A percentile compares a stretch with the other conserved stretches of the same genome.
These are phyloP conservation scores for Pichia sp. DNA, from an alignment of 1,139 yeast species.

Conservation along the genomic window DNA sequence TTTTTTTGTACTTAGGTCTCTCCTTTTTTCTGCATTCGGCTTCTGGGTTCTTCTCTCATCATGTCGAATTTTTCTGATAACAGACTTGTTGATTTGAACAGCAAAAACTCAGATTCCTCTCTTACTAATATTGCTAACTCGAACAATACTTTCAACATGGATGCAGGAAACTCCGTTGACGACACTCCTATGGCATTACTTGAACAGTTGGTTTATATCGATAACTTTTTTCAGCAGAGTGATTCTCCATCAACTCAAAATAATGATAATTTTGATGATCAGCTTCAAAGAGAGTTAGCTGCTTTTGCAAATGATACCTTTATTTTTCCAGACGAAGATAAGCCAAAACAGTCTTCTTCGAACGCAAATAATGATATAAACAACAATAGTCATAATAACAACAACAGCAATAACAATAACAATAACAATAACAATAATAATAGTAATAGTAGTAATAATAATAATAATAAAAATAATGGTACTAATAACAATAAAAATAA, in stretches of 20 bases:
- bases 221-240: conserved; percentile 54
- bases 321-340: conserved; percentile 73
- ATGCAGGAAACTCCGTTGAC: conserved; percentile 22
- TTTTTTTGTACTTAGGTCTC: too few relatives aligned
- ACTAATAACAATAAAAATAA: not conserved
- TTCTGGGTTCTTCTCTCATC: too few relatives aligned
- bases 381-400: too few relatives aligned
- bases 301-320: conserved; percentile 78
- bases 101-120: too few relatives aligned
- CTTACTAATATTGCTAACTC: too few relatives aligned
- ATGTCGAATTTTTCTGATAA: too few relatives aligned
- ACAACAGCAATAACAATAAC: conserved; percentile 4
- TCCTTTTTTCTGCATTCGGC: too few relatives aligned
- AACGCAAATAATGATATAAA: conserved; percentile 10
- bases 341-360: conserved; percentile 34
- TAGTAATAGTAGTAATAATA: conserved; percentile 8
- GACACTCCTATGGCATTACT: conserved; percentile 60
- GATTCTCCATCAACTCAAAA: conserved; percentile 21
- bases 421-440: conserved; percentile 3
- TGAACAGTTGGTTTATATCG: conserved; percentile 73
- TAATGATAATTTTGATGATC: conserved; percentile 45
- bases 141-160: not conserved
- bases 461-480: conserved; percentile 2
- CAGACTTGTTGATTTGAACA: too few relatives aligned
- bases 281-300: conserved; percentile 63